Evolutionary conservation across 2,329 filamentous ascomycete genomes (phyloP).

Genomic region (Endoconidiophora laricicola): DNA sequence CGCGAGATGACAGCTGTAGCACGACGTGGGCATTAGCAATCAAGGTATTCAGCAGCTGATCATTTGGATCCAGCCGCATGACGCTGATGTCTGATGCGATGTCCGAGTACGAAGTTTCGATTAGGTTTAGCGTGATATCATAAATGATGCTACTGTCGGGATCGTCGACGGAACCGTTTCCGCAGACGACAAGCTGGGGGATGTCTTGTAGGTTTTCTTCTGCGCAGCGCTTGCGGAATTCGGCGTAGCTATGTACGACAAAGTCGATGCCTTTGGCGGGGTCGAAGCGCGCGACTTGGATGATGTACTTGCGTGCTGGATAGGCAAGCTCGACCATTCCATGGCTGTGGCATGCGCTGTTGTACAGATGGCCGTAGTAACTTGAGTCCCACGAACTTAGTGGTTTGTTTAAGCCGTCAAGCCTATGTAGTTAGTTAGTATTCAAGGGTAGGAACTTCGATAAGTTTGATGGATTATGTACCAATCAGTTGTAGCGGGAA

Average conservation of each 20-base stretch:
- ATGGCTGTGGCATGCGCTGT: slow-evolving; percentile 40
- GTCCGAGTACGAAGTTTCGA: slow-evolving; percentile 45
- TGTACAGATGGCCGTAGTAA: slow-evolving; percentile 63
- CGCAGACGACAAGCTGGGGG: slow-evolving; percentile 61
- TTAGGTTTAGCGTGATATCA: slow-evolving; percentile 50
- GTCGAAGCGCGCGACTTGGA: slow-evolving; percentile 69
- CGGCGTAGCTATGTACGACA: slow-evolving; percentile 58
- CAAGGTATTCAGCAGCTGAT: slow-evolving; percentile 64
- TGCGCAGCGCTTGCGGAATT: slow-evolving; percentile 47
- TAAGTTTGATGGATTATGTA: slow-evolving; percentile 19
- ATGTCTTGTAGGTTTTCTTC: slow-evolving; percentile 32
- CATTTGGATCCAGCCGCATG: slow-evolving; percentile 60
- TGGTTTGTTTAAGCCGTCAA: slow-evolving; percentile 66
- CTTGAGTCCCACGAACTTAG: slow-evolving; percentile 52
- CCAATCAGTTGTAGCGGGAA: slow-evolving; percentile 73
- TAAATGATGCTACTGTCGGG: slow-evolving; percentile 59
- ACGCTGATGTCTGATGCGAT: slow-evolving; percentile 51
- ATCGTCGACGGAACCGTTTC: slow-evolving; percentile 67
- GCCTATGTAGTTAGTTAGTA: slow-evolving; percentile 17
- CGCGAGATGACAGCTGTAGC: slow-evolving; percentile 63
- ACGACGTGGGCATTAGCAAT: slow-evolving; percentile 56
- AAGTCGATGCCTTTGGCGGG: slow-evolving; percentile 69
- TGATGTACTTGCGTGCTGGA: slow-evolving; percentile 51
- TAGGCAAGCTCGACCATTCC: slow-evolving; percentile 43
- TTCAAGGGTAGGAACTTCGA: neutral